Percentiles rank a stretch among this genome's conserved stretches.
Evolutionary conservation across 352 stramenopile species (phyloP).

Genomic region (Pythium periplocum): DNA sequence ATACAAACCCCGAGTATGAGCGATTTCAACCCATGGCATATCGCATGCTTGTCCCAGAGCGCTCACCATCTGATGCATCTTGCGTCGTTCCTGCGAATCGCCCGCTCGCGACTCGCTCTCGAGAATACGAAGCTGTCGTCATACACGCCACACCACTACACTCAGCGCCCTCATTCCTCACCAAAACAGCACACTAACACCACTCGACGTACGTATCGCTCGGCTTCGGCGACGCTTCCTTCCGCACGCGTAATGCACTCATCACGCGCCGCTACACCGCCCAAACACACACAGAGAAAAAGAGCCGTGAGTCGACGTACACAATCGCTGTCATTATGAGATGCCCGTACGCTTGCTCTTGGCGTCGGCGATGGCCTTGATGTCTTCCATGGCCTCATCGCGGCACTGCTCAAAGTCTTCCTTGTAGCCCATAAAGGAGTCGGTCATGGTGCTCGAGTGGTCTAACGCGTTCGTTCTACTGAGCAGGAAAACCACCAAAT

Average conservation of each 20-base stretch:
- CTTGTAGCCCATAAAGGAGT: conserved; percentile 74
- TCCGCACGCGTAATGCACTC: conserved; percentile 51
- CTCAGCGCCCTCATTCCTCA: too few relatives aligned
- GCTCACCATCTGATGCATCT: conserved; percentile 75
- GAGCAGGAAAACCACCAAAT: too few relatives aligned
- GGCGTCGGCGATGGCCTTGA: conserved; percentile 54
- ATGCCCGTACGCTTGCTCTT: conserved; percentile 11
- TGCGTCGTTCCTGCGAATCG: conserved; percentile 69
- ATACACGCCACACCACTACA: not conserved
- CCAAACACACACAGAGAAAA: not conserved
- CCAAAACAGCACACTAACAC: not conserved
- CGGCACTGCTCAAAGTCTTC: conserved; percentile 84
- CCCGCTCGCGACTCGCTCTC: conserved; percentile 77
- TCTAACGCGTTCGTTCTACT: too few relatives aligned
- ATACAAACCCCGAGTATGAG: not conserved
- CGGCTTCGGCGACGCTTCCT: conserved; percentile 67
- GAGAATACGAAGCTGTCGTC: conserved; percentile 61
- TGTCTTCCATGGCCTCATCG: conserved; percentile 68
- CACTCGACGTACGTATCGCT: conserved; percentile 52
- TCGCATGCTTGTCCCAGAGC: not conserved
- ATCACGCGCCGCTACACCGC: conserved; percentile 29
- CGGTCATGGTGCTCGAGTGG: conserved; percentile 40
- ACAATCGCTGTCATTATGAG: too few relatives aligned
- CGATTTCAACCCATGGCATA: too few relatives aligned
- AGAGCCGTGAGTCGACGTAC: not conserved